Evolutionary conservation across 768 basidiomycete genomes (phyloP), one percentile per base, ranked within the genome.

Genomic region (Suillus sp.): DNA sequence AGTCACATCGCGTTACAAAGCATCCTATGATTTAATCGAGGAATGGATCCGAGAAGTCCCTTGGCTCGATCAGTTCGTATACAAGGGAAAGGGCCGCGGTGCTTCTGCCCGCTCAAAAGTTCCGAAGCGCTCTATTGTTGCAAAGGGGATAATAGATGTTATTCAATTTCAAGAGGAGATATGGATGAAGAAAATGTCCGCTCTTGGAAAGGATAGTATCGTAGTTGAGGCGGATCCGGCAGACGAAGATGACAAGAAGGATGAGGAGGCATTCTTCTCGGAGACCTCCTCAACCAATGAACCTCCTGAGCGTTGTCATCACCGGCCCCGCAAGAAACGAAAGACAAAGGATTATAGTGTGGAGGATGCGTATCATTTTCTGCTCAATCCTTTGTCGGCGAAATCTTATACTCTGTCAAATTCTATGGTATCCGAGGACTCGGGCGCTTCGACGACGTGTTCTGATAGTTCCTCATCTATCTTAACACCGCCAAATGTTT

Each of bases 1-100:
- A 53, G 83, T 92, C 32, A 86, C 91, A 84, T 77, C 82, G 34
- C 86, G 90, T 3, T 93, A 93, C 75, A 89, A 86, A 71, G 66
- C 78, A 42, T 72, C 91, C 34, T 86, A 87, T 69, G 86, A 89
- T 68, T 74, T 83, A 61, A 75, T 92, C 37, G 82, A 82, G 40
- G 76, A 80, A 61, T 86, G 85, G 81, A 83, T 86, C 32, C 78
- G 81, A 56, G 81, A 84, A n/a, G 79, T 93, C 3, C 89, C 90
- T 5, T 94, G 92, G 92, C 78, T 92, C 13, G 81, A 86, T 65
- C 81, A 84, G 53, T 87, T 86, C 64, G 73, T 78, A 13, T 66
- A 64, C 67, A 73, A 81, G 76, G 66, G 63, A 38, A 74, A 72
- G 54, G 71, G 69, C 51, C 70, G 65, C 30, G 67, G 70, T 45